Conservation (phyloP, 2,329 filamentous ascomycete species). For the Blumeriella jaapii region DNA sequence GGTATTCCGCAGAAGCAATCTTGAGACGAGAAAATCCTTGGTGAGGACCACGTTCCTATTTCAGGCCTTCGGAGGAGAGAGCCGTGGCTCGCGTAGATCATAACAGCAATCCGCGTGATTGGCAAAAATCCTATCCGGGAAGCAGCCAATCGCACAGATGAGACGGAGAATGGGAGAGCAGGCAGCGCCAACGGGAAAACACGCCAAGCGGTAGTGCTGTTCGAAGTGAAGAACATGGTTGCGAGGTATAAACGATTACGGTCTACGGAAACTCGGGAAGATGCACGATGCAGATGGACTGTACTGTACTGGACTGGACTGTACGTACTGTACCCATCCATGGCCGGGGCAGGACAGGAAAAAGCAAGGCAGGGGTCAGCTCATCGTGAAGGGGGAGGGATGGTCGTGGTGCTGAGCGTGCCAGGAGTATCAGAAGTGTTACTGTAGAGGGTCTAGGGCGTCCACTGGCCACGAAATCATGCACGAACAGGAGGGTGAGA, state of each 20-base stretch:
- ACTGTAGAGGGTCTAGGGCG: too few species aligned
- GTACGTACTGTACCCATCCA: background rate
- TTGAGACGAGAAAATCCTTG: conserved; percentile 23
- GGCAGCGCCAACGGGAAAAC: conserved; percentile 23
- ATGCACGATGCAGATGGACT: conserved; percentile 26
- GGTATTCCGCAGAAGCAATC: conserved; percentile 19
- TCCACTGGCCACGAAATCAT: conserved; percentile 27
- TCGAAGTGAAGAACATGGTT: conserved; percentile 25
- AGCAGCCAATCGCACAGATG: conserved; percentile 32
- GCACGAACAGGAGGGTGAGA: conserved; percentile 27
- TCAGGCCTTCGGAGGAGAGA: conserved; percentile 30
- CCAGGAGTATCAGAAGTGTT: too few species aligned
- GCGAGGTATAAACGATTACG: conserved; percentile 16
- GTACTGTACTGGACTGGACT: too few species aligned
- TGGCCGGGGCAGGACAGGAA: conserved; percentile 4
- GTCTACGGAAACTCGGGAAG: conserved; percentile 25
- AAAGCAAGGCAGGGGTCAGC: background rate
- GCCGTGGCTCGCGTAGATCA: conserved; percentile 33
- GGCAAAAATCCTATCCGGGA: conserved; percentile 27
- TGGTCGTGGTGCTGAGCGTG: too few species aligned
- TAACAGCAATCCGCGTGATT: conserved; percentile 35
- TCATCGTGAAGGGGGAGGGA: too few species aligned
- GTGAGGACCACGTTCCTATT: conserved; percentile 26
- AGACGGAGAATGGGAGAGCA: conserved; percentile 19
- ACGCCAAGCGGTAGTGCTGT: conserved; percentile 22